Base-by-base conservation (phyloP, 306 rosid species). In the Cicer cuneatum region DNA sequence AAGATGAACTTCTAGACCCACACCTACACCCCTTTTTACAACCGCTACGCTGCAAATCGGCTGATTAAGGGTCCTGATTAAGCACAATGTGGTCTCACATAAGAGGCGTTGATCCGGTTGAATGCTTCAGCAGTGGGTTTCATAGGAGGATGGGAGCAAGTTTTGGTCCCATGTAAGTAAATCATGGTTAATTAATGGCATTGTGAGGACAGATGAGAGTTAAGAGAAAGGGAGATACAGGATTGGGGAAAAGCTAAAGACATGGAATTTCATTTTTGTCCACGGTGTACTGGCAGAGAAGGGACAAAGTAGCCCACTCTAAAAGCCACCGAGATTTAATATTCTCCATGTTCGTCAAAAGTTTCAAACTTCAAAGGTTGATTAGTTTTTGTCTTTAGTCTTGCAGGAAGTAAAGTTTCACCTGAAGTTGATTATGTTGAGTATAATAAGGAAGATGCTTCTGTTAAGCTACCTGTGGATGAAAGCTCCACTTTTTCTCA, bases 391-490 rank as follows among this genome's bases (percentile, higher is more conserved):
- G 78, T 81, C 66, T 85, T 67, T 72, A 90, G 96, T 64, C 75
- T 37, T 51, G 81, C 80, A 74, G 91, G 83, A 61, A 48, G 69
- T 79, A 69, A 81, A 66, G 81, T 58, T 84, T 72, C 73, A 8
- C 72, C 86, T 41, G 88, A 75, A 54, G 67, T 72, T 83, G 77
- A 74, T 83, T 81, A 89, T 75, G 75, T 52, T 47, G 42, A 67
- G 61, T 71, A 85, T 66, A 85, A 81, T 52, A 89, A 79, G 61
- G 88, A 84, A 63, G 78, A 86, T 75, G 69, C 82, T 61, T 10
- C 74, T 70, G 47, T 48, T 24, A 48, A 60, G 73, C 75, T 54
- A 70, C 78, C 84, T 41, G 68, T 19, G 42, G 85, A 81, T 56
- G 79, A 75, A 66, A 48, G 71, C 68, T 66, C 88, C 66, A 76